These are phyloP conservation scores for Fusarium burgessii DNA, from an alignment of 2,329 filamentous ascomycete species.

Conservation along the genomic window DNA sequence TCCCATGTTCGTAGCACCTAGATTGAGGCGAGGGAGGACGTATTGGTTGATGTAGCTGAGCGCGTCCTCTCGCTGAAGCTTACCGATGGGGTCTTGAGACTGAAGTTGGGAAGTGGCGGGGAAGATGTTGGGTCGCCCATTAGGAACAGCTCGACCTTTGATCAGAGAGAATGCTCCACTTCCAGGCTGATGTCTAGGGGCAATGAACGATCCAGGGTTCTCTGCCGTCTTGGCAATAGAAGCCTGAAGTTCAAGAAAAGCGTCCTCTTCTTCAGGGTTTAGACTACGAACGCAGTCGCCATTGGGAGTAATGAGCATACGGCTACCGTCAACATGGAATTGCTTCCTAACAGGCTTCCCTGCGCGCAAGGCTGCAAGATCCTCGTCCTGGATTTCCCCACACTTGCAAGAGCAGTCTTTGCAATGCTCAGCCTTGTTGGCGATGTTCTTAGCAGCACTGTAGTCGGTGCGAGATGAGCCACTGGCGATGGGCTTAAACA, in stretches of 20 bases:
- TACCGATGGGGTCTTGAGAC: slow-evolving; percentile 69
- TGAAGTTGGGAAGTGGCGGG: slow-evolving; percentile 61
- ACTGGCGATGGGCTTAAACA: slow-evolving; percentile 53
- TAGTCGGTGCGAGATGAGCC: slow-evolving; percentile 48
- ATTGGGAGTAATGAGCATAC: slow-evolving; percentile 79
- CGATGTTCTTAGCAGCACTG: slow-evolving; percentile 27
- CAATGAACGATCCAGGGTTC: slow-evolving; percentile 67
- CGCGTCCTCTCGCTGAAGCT: slow-evolving; percentile 75
- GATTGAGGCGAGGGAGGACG: slow-evolving; percentile 70
- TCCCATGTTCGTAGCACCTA: slow-evolving; percentile 61
- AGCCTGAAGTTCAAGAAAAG: slow-evolving; percentile 76
- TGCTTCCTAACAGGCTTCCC: slow-evolving; percentile 72
- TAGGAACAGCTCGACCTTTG: slow-evolving; percentile 73
- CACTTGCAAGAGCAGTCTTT: slow-evolving; percentile 55
- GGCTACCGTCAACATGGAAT: slow-evolving; percentile 68
- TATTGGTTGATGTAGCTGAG: slow-evolving; percentile 78
- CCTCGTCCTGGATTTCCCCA: slow-evolving; percentile 59
- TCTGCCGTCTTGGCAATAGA: slow-evolving; percentile 63
- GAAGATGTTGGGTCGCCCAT: slow-evolving; percentile 72
- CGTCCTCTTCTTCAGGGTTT: slow-evolving; percentile 74
- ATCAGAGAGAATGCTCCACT: slow-evolving; percentile 71
- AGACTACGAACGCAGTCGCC: slow-evolving; percentile 82
- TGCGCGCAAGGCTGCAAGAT: slow-evolving; percentile 65
- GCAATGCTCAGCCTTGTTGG: slow-evolving; percentile 49
- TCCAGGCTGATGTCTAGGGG: slow-evolving; percentile 65